Evolutionary conservation across 305 asterid species (phyloP).

Genomic region (Stenogyne calaminthoides): DNA sequence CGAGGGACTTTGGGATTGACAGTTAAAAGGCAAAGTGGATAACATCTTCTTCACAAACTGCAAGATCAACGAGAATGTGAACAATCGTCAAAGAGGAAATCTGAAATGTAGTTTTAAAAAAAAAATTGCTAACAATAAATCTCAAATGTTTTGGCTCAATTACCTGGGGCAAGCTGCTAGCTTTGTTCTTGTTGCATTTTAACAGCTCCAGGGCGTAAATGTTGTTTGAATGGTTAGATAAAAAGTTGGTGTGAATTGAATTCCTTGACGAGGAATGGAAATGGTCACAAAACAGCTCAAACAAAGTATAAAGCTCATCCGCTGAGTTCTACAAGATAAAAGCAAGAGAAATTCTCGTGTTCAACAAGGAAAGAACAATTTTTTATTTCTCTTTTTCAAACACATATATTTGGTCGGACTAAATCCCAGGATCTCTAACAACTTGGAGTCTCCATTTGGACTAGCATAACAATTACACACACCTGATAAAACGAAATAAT

Average conservation of each 20-base stretch:
- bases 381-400: not conserved
- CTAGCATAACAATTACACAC: constrained; percentile 17
- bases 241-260: constrained; percentile 71
- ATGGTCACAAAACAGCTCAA: constrained; percentile 81
- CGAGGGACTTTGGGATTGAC: constrained; percentile 94
- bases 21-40: constrained; percentile 67
- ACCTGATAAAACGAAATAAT: constrained; percentile 92
- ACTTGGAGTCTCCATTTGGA: not conserved
- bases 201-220: constrained; percentile 81
- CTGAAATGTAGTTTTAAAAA: not conserved
- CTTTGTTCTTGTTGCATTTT: constrained; percentile 66
- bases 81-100: constrained; percentile 8
- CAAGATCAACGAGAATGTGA: constrained; percentile 31
- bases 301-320: constrained; percentile 78
- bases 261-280: constrained; percentile 76
- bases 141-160: not conserved
- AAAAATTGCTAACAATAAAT: constrained; percentile 2
- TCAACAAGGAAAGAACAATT: constrained; percentile 11
- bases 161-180: constrained; percentile 78
- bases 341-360: not conserved
- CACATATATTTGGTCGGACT: not conserved
- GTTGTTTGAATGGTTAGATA: constrained; percentile 85
- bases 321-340: constrained; percentile 71
- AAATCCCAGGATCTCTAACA: not conserved
- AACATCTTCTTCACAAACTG: constrained; percentile 92